Evolutionary conservation across 2,329 filamentous ascomycete genomes (phyloP).

Genomic region (Xylariaceae sp.): DNA sequence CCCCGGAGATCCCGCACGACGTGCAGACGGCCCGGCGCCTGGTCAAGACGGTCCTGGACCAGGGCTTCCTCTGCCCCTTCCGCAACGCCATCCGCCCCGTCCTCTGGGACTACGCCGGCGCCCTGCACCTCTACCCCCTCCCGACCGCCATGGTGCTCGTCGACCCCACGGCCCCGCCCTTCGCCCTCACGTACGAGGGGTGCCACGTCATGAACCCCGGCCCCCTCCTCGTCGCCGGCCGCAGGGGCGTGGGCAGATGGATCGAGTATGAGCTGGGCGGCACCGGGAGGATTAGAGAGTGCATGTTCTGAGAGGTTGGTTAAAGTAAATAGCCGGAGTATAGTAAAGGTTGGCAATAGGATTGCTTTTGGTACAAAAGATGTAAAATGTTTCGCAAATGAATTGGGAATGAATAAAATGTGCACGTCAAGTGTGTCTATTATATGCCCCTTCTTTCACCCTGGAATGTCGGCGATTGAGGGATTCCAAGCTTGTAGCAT

Average conservation of each 20-base stretch:
- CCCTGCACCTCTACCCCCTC: conserved; percentile 79
- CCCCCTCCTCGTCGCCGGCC: conserved; percentile 62
- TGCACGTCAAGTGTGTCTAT: too few relatives aligned
- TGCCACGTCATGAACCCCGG: conserved; percentile 96
- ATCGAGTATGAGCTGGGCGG: conserved; percentile 74
- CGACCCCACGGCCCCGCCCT: conserved; percentile 75
- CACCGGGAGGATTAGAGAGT: conserved; percentile 59
- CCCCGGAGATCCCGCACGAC: conserved; percentile 40
- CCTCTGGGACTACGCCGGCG: conserved; percentile 78
- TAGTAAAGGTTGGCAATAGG: background rate
- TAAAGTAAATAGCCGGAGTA: background rate
- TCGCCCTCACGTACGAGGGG: conserved; percentile 86
- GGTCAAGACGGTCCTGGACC: conserved; percentile 86
- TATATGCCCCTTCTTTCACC: too few relatives aligned
- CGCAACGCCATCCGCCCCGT: conserved; percentile 72
- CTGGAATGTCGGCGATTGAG: too few relatives aligned
- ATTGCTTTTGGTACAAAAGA: too few relatives aligned
- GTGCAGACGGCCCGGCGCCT: conserved; percentile 63
- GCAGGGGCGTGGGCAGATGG: conserved; percentile 70
- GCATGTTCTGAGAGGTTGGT: conserved; percentile 42
- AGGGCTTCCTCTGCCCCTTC: conserved; percentile 85
- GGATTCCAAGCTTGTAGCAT: too few relatives aligned
- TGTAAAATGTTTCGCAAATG: too few relatives aligned
- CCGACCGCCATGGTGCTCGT: conserved; percentile 79
- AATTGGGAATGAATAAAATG: too few relatives aligned